Evolutionary conservation across 768 basidiomycete species (phyloP).

Genomic region (Lentinula raphanica): DNA sequence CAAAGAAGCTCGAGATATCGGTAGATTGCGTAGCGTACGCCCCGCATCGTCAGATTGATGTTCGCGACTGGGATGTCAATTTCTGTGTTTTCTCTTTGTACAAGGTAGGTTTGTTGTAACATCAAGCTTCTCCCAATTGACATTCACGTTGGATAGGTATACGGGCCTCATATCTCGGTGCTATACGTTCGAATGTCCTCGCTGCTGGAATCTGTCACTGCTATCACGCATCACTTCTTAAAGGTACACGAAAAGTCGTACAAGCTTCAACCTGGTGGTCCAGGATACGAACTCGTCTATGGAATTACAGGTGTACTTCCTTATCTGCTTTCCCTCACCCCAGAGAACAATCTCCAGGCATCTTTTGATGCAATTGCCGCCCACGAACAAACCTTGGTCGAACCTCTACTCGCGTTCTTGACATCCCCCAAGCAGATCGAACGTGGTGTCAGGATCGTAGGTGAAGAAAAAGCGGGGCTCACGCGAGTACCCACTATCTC

Average conservation of each 20-base stretch:
- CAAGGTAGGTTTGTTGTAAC: slow-evolving; percentile 52
- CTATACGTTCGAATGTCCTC: slow-evolving; percentile 52
- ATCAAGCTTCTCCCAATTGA: not conserved
- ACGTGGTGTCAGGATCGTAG: slow-evolving; percentile 61
- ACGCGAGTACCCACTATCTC: slow-evolving; percentile 62
- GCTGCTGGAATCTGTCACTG: slow-evolving; percentile 46
- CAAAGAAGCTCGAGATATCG: slow-evolving; percentile 57
- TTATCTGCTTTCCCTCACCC: slow-evolving; percentile 60
- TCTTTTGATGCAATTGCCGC: slow-evolving; percentile 2
- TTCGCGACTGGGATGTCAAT: slow-evolving; percentile 73
- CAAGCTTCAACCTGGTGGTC: slow-evolving; percentile 71
- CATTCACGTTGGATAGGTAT: slow-evolving; percentile 42
- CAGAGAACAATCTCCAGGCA: slow-evolving; percentile 38
- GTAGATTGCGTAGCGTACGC: slow-evolving; percentile 80
- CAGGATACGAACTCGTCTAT: slow-evolving; percentile 38
- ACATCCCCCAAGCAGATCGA: not conserved
- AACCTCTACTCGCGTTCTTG: not conserved
- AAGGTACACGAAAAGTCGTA: slow-evolving; percentile 36
- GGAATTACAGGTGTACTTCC: slow-evolving; percentile 33
- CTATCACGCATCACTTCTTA: slow-evolving; percentile 71
- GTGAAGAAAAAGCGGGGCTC: slow-evolving; percentile 40
- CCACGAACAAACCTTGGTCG: slow-evolving; percentile 1
- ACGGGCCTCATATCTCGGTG: slow-evolving; percentile 66
- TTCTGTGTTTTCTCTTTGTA: slow-evolving; percentile 69
- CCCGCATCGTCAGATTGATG: slow-evolving; percentile 67